A percentile compares a stretch with the other conserved stretches of the same genome.
Evolutionary conservation across 2,329 filamentous ascomycete species (phyloP).

Genomic region (Colletotrichum viniferum): DNA sequence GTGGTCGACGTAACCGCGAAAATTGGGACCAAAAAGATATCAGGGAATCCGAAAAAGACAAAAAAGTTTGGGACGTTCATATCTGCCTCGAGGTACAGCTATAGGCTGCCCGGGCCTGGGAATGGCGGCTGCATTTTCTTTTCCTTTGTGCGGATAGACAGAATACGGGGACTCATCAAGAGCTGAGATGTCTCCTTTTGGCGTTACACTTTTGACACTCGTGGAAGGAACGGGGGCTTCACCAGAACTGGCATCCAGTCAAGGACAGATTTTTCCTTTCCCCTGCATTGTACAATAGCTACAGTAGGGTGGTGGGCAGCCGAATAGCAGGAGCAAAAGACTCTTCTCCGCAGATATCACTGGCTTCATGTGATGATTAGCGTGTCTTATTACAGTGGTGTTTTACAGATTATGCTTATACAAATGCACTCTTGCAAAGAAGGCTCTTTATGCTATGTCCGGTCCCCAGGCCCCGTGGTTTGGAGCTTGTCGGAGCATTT

Average conservation of each 20-base stretch:
- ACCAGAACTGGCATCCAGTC: neutral
- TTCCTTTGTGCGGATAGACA: conserved; percentile 30
- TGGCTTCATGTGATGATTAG: neutral
- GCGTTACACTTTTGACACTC: conserved; percentile 6
- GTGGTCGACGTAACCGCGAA: neutral
- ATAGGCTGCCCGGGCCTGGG: neutral
- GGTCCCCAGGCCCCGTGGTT: neutral
- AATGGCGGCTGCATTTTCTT: neutral
- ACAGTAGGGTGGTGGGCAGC: neutral
- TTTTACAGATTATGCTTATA: neutral
- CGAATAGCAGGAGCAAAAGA: neutral
- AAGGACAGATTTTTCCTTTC: neutral
- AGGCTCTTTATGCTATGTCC: neutral
- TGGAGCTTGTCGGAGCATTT: neutral
- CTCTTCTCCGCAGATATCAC: neutral
- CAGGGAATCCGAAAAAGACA: neutral
- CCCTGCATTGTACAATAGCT: conserved; percentile 2
- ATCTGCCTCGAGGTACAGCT: conserved; percentile 17
- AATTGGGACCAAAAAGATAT: neutral
- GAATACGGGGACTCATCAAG: conserved; percentile 52
- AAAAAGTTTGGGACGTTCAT: neutral
- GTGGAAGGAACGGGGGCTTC: neutral
- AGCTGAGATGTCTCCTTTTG: conserved; percentile 57
- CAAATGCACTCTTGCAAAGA: neutral
- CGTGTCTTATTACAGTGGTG: neutral